phyloP scores from a whole-genome alignment of 75 land plant species.

The Pinus taeda region DNA sequence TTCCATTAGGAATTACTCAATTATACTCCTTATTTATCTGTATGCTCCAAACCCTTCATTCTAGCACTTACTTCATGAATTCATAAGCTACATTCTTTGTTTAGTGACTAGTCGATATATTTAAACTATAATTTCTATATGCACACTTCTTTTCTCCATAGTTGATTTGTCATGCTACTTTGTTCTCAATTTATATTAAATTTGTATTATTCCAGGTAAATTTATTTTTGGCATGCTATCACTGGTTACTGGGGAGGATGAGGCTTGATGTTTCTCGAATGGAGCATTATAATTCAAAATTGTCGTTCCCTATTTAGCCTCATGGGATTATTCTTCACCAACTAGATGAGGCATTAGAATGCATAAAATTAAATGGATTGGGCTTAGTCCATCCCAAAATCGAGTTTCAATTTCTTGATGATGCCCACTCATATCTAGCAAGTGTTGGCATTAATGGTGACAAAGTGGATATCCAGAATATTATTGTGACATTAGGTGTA shows the following conservation, averaged over 20 bases:
- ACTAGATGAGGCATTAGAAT: constrained; percentile 46
- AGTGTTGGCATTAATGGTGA: constrained; percentile 90
- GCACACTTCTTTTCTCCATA: background rate
- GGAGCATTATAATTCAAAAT: constrained; percentile 64
- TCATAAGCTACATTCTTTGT: background rate
- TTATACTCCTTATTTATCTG: too few species aligned
- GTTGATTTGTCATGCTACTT: constrained; percentile 4
- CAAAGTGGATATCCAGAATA: constrained; percentile 90
- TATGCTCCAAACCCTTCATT: too few species aligned
- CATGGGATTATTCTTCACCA: constrained; percentile 70
- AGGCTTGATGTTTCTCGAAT: constrained; percentile 51
- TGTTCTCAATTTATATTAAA: background rate
- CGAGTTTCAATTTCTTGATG: constrained; percentile 66
- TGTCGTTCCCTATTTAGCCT: constrained; percentile 68
- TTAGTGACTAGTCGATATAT: background rate
- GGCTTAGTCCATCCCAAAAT: constrained; percentile 82
- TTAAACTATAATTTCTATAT: background rate
- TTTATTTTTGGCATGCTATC: constrained; percentile 97
- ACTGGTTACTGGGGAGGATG: constrained; percentile 97
- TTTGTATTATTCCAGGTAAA: constrained; percentile 43
- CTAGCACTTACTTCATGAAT: background rate
- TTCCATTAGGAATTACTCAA: background rate
- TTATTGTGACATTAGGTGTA: constrained; percentile 86
- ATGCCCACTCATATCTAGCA: constrained; percentile 83
- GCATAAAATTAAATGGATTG: constrained; percentile 60